A percentile compares a stretch with the other conserved stretches of the same genome.
Conservation (phyloP, 106 monocot species). For the Dendrobium catenatum region DNA sequence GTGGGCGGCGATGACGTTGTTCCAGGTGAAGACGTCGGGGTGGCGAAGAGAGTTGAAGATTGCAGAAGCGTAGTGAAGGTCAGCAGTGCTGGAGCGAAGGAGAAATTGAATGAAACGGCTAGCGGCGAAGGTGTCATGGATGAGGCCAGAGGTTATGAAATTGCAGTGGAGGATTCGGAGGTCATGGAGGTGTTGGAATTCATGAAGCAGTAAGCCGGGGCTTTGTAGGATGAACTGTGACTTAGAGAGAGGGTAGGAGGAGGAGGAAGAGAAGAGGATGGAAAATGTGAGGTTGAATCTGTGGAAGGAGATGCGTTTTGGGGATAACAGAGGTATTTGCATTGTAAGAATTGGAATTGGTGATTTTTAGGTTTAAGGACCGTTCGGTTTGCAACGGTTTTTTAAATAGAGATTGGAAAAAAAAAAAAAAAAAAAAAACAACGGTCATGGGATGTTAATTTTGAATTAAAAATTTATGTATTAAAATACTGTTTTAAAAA, state of each 20-base stretch:
- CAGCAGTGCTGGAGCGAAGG: slow-evolving; percentile 15
- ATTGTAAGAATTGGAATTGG: neutral
- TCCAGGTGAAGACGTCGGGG: slow-evolving; percentile 67
- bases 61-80: slow-evolving; percentile 12
- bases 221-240: slow-evolving; percentile 13
- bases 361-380: neutral
- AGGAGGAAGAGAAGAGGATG: neutral
- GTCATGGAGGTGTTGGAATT: slow-evolving; percentile 9
- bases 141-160: slow-evolving; percentile 39
- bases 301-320: neutral
- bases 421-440: neutral
- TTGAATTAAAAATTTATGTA: too few species aligned
- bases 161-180: slow-evolving; percentile 39
- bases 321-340: slow-evolving; percentile 4
- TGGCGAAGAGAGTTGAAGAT: slow-evolving; percentile 25
- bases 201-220: slow-evolving; percentile 17
- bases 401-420: too few species aligned
- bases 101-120: slow-evolving; percentile 43
- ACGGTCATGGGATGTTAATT: neutral
- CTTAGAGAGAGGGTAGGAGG: neutral
- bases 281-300: neutral
- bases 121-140: slow-evolving; percentile 33
- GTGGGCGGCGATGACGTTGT: slow-evolving; percentile 37
- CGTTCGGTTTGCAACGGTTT: neutral
- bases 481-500: too few species aligned